A percentile compares a stretch with the other conserved stretches of the same genome.
These are phyloP conservation scores for Bremia lactucae DNA, from an alignment of 352 stramenopile genomes.

Conservation along the genomic window DNA sequence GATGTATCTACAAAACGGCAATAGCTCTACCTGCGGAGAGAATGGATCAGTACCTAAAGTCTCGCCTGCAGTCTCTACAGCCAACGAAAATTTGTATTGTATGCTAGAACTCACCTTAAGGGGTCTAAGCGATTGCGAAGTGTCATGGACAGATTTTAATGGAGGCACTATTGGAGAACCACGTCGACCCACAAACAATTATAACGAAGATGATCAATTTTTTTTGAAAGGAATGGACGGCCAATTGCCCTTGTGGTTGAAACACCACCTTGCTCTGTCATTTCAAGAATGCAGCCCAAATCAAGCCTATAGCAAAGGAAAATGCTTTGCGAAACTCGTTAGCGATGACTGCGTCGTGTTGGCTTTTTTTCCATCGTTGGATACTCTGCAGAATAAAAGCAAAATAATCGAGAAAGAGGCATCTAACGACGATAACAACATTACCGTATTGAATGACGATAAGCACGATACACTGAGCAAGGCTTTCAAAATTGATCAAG, in stretches of 20 bases:
- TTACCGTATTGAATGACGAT: constrained; percentile 2
- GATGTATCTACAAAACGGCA: constrained; percentile 66
- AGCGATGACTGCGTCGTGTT: constrained; percentile 60
- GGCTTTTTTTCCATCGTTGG: constrained; percentile 64
- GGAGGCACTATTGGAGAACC: constrained; percentile 24
- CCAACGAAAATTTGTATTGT: constrained; percentile 79
- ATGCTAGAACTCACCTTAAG: constrained; percentile 74
- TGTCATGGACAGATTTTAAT: constrained; percentile 74
- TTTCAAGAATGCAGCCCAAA: constrained; percentile 29
- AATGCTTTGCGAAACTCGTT: constrained; percentile 82
- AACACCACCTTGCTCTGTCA: constrained; percentile 30
- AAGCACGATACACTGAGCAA: constrained; percentile 3
- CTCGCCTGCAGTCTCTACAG: constrained; percentile 29
- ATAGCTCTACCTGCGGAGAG: constrained; percentile 1
- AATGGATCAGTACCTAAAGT: constrained; percentile 2
- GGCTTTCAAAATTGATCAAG: constrained; percentile 7
- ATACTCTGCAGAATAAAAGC: constrained; percentile 34
- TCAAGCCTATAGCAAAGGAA: constrained; percentile 48
- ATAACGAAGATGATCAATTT: constrained; percentile 30
- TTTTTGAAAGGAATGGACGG: constrained; percentile 34
- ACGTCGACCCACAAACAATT: constrained; percentile 5
- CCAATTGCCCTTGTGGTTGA: constrained; percentile 68
- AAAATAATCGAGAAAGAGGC: constrained; percentile 18
- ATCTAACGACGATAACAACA: constrained; percentile 4
- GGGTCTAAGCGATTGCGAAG: constrained; percentile 75